Base-by-base conservation (phyloP, 2,329 filamentous ascomycete genomes). In the Calonectria ilicicola region DNA sequence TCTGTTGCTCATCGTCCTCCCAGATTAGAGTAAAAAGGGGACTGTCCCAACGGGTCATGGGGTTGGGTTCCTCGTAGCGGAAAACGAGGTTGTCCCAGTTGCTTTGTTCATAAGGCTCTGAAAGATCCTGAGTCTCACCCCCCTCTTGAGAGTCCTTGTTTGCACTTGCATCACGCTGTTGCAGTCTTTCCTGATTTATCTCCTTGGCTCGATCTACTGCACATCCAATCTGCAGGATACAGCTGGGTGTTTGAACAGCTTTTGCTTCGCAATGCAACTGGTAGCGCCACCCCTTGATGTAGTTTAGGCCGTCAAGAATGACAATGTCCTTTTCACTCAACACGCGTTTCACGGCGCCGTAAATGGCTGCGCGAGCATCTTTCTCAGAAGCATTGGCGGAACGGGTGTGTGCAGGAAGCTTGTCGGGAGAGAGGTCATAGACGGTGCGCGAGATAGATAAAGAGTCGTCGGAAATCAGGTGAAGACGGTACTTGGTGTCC, bases 231-330 rank as follows among this genome's bases (percentile, higher is more conserved):
- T 92, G 91, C 74, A 97, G 86, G 69, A 97, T 91, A 79, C 93
- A 95, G 83, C 90, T 93, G 3, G 93, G 91, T 4, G 94, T 97
- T 74, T 92, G 87, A 67, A 94, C 85, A 60, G 94, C 94, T 84
- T 97, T 97, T 44, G 94, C 91, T 84, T 97, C 94, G 85, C 94
- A 96, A 83, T 93, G 93, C 26, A 97, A 87, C 86, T 97, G 94
- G 82, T 97, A 97, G 62, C 95, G 89, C 90, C 94, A 97, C 44
- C 94, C 95, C 83, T 97, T 97, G 85, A 97, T 97, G 84, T 97
- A 97, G 84, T 97, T 97, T 72, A 94, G 86, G 1, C 92, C 92
- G 81, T 97, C 94, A 19, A 95, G 90, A 58, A 97, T 91, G 65
- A 97, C 93, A 70, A 97, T 91, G 80, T 95, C 93, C 79, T 91